Evolutionary conservation across 305 asterid genomes (phyloP).

Genomic region (Solanum hybrid): DNA sequence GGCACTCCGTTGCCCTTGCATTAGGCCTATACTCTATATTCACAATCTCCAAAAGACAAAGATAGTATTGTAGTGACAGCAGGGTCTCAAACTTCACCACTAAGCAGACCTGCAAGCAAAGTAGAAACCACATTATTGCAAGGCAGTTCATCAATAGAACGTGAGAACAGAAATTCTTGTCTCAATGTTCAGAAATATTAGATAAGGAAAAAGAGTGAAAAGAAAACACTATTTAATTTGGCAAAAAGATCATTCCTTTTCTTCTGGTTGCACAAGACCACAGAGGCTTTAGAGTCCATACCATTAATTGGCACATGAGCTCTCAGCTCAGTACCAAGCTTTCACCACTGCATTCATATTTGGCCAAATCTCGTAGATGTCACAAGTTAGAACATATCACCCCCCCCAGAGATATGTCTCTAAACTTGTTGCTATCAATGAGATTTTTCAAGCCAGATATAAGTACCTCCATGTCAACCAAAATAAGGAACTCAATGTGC

Average conservation of each 20-base stretch:
- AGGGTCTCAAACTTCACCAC: neutral
- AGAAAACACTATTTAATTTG: neutral
- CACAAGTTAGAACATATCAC: neutral
- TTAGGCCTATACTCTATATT: slow-evolving; percentile 30
- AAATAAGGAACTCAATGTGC: neutral
- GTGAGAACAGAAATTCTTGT: neutral
- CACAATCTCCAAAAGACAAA: slow-evolving; percentile 8
- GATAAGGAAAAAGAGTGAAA: neutral
- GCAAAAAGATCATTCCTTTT: neutral
- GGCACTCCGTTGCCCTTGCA: slow-evolving; percentile 82
- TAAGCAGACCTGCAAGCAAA: slow-evolving; percentile 25
- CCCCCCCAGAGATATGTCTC: neutral
- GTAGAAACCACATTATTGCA: neutral
- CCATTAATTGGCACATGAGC: neutral
- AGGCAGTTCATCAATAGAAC: neutral
- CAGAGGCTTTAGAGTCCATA: neutral
- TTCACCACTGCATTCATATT: neutral
- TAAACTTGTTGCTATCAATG: neutral
- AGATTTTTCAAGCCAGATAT: neutral
- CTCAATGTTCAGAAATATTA: neutral
- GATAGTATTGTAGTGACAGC: neutral
- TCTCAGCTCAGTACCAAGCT: neutral
- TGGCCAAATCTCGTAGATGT: neutral
- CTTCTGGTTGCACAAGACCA: neutral
- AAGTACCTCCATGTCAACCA: neutral